Conservation (phyloP, 148 eudicot species). For the Camellia lanceoleosa region DNA sequence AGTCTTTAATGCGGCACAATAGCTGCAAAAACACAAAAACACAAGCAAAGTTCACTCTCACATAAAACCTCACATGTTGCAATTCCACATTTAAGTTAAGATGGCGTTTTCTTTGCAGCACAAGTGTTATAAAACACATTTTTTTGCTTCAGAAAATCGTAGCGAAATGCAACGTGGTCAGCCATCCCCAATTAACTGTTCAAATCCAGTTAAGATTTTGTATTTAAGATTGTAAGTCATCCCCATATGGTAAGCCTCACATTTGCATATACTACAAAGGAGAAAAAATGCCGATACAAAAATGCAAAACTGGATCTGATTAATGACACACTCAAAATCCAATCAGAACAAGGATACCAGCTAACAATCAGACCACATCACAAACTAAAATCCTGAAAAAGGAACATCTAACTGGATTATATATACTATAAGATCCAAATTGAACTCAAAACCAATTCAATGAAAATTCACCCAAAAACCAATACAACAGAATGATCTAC, state of each 20-base stretch:
- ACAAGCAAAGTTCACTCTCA: background rate
- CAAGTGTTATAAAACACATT: background rate
- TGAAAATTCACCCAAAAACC: slow-evolving; percentile 10
- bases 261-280: too few species aligned
- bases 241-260: background rate
- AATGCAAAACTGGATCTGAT: slow-evolving; percentile 24
- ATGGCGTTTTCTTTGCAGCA: background rate
- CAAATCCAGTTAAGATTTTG: background rate
- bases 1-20: background rate
- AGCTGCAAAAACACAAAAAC: background rate
- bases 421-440: slow-evolving; percentile 13
- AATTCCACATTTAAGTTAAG: background rate
- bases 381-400: slow-evolving; percentile 20
- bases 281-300: background rate
- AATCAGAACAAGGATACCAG: background rate
- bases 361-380: background rate
- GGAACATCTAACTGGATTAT: background rate
- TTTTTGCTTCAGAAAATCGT: background rate
- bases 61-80: background rate
- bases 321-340: slow-evolving; percentile 19
- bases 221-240: background rate
- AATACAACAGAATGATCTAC: background rate
- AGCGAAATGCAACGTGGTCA: background rate
- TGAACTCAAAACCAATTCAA: slow-evolving; percentile 6
- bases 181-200: background rate